phyloP scores from a whole-genome alignment of 257 asterid species.

The Linaria vulgaris region DNA sequence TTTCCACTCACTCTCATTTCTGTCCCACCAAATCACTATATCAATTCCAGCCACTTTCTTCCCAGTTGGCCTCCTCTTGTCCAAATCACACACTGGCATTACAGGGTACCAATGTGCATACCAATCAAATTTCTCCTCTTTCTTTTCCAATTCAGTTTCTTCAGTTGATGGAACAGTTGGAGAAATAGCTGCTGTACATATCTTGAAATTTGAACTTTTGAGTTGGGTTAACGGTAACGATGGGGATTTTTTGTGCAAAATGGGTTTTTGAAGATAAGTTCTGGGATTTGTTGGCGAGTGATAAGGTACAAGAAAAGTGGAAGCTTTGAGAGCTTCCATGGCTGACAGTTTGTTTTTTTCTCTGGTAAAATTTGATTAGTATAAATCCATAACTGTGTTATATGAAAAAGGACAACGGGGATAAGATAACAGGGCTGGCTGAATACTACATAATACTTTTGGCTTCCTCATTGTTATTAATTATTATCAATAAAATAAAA shows the following conservation, averaged over 20 bases:
- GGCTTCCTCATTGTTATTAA: too few relatives aligned
- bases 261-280: slow-evolving; percentile 23
- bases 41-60: slow-evolving; percentile 75
- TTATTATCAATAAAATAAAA: too few relatives aligned
- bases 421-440: too few relatives aligned
- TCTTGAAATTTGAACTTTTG: slow-evolving; percentile 43
- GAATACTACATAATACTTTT: too few relatives aligned
- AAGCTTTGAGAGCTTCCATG: slow-evolving; percentile 65
- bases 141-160: slow-evolving; percentile 28
- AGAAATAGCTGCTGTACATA: slow-evolving; percentile 54
- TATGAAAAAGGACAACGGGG: too few relatives aligned
- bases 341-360: slow-evolving; percentile 9
- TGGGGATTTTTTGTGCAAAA: not conserved
- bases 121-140: slow-evolving; percentile 74
- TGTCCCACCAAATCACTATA: slow-evolving; percentile 84
- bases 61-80: slow-evolving; percentile 57
- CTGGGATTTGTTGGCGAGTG: slow-evolving; percentile 18
- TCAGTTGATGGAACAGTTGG: slow-evolving; percentile 32
- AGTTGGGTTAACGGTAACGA: slow-evolving; percentile 22
- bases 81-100: slow-evolving; percentile 16
- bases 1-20: slow-evolving; percentile 70
- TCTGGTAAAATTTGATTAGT: not conserved
- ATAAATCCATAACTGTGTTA: too few relatives aligned
- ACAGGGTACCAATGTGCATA: slow-evolving; percentile 77
- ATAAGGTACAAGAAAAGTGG: slow-evolving; percentile 35